Base-by-base conservation (phyloP, 2,329 filamentous ascomycete species). In the Aspergillus fumigatiaffinis region DNA sequence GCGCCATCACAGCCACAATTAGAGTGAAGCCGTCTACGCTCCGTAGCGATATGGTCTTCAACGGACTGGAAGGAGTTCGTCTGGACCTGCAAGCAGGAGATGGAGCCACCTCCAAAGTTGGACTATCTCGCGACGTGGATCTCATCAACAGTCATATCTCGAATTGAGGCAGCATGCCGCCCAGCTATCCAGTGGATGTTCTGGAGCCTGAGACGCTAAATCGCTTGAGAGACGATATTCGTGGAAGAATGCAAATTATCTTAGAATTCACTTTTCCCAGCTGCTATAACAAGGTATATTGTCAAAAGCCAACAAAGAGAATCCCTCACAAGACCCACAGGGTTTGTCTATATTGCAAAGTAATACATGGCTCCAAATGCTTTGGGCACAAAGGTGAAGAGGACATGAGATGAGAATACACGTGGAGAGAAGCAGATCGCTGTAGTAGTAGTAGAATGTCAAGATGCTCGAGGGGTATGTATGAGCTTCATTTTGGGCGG, bases 311-410 rank as follows among this genome's bases (percentile, higher is more conserved):
- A 59, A 56, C 28, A 59, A 56, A 55, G 21, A 58, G 55, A 49
- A 59, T 23, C 51, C 44, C 28, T 57, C 55, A 53, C 57, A 62
- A 62, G 53, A 53, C 60, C 59, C 62, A 54, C 56, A 63, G 55
- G 62, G 61, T 62, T 51, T 54, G 56, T 58, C 60, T 64, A 64
- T 58, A 57, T 57, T 58, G 50, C 20, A 52, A 63, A 55, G 61
- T 65, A 57, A 62, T 60, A 64, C 59, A 65, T 59, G 54, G 42
- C 58, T 48, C 55, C 55, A 54, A 56, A 52, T 48, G 49, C 48
- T 50, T 51, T 48, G 26, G 53, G 50, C 47, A 28, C 41, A 52
- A 52, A 53, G 50, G 52, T 46, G 53, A 55, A 53, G 53, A 38
- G 52, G 44, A 55, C 53, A 59, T 57, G 35, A 23, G 44, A 51